These are phyloP conservation scores for Lichtheimia corymbifera DNA, from an alignment of 371 early-diverging fungal species.

Conservation along the genomic window DNA sequence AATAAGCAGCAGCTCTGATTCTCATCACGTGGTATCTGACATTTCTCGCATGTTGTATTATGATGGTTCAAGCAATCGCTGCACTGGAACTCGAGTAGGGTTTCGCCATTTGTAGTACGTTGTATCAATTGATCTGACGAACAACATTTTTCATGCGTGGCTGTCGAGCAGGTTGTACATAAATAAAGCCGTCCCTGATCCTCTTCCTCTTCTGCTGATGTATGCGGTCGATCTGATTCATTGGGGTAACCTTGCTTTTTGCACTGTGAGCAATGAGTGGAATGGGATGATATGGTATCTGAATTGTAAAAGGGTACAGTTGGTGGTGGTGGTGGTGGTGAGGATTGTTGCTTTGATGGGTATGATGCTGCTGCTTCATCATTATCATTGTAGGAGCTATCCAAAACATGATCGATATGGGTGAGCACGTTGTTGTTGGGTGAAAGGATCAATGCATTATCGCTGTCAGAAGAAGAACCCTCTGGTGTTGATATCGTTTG, in stretches of 20 bases:
- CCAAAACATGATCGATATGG: no score
- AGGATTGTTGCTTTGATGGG: not conserved
- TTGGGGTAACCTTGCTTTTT: not conserved
- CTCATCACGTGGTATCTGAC: conserved; percentile 1
- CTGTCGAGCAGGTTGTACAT: conserved; percentile 43
- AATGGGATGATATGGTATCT: not conserved
- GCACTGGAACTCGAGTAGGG: conserved; percentile 10
- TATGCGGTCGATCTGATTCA: conserved; percentile 4
- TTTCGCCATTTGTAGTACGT: not conserved
- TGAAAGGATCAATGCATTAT: no score
- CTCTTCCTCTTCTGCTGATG: conserved; percentile 1
- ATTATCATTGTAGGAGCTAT: not conserved
- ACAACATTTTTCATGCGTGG: conserved; percentile 45
- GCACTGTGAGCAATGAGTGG: conserved; percentile 9
- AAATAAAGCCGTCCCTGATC: conserved; percentile 42
- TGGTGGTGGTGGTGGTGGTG: not conserved
- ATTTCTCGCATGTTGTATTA: not conserved
- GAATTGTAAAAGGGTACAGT: not conserved
- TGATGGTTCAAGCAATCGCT: conserved; percentile 8
- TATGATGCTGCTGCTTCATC: not conserved
- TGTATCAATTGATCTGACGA: not conserved
- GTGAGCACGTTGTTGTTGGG: no score
- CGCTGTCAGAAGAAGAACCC: not conserved
- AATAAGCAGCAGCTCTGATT: conserved; percentile 14
- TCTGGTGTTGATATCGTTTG: not conserved